Conservation (phyloP, 805 yeast species). For the Monosporozyma aerobia region DNA sequence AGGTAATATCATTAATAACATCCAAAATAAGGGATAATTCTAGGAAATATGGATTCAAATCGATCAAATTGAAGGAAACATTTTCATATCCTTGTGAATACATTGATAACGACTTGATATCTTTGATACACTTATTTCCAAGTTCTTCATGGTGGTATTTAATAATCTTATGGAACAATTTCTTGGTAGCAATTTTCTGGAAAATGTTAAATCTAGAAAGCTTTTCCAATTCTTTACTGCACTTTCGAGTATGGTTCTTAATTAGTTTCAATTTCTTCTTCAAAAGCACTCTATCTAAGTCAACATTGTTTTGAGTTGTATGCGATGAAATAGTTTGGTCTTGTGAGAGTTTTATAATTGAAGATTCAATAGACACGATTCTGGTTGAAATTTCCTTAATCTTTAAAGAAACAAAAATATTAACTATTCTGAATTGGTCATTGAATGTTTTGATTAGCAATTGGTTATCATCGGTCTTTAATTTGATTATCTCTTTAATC, state of each 20-base stretch:
- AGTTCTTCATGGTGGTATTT: slow-evolving; percentile 15
- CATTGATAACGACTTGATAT: slow-evolving; percentile 11
- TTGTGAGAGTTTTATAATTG: slow-evolving; percentile 14
- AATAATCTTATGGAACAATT: slow-evolving; percentile 46
- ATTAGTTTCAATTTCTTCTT: slow-evolving; percentile 13
- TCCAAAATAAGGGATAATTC: slow-evolving; percentile 39
- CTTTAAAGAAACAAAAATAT: slow-evolving; percentile 22
- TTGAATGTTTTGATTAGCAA: slow-evolving; percentile 10
- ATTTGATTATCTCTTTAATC: slow-evolving; percentile 50
- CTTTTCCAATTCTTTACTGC: slow-evolving; percentile 37
- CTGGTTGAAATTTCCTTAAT: slow-evolving; percentile 24
- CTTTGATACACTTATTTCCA: slow-evolving; percentile 9
- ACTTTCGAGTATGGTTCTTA: slow-evolving; percentile 13
- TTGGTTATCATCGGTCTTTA: not conserved
- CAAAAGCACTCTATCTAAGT: not conserved
- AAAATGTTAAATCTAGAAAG: slow-evolving; percentile 47
- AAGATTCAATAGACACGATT: slow-evolving; percentile 21
- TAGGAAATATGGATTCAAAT: slow-evolving; percentile 40
- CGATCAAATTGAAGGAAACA: slow-evolving; percentile 39
- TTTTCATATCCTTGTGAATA: slow-evolving; percentile 31
- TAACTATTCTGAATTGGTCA: slow-evolving; percentile 21
- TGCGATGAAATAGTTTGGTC: not conserved
- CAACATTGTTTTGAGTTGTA: not conserved
- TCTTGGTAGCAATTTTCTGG: slow-evolving; percentile 53
- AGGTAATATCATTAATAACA: slow-evolving; percentile 23